These are phyloP conservation scores for Lecanicillium sp. DNA, from an alignment of 2,329 filamentous ascomycete genomes.

Conservation along the genomic window DNA sequence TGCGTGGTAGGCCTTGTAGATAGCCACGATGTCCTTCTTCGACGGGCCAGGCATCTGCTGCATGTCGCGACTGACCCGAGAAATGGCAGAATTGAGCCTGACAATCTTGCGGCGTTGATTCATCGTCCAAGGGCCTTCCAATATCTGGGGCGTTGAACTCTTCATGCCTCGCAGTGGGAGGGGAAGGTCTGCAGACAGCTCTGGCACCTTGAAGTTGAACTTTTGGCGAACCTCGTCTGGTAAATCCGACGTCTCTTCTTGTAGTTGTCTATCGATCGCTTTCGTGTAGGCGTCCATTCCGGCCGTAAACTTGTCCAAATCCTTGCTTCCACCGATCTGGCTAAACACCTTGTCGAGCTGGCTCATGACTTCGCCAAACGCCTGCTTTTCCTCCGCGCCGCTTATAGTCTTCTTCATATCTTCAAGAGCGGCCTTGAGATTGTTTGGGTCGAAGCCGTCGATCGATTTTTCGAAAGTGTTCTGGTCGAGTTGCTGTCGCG, in stretches of 20 bases:
- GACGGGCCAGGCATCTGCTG: constrained; percentile 23
- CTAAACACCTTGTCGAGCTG: constrained; percentile 27
- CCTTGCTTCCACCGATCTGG: constrained; percentile 26
- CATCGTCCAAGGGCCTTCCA: constrained; percentile 30
- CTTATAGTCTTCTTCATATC: constrained; percentile 34
- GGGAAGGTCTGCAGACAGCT: constrained; percentile 21
- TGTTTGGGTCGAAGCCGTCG: constrained; percentile 29
- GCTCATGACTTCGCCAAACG: constrained; percentile 30
- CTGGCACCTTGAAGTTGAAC: constrained; percentile 20
- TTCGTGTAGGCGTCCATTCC: constrained; percentile 30
- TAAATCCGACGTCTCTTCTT: constrained; percentile 25
- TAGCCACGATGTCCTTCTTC: constrained; percentile 31
- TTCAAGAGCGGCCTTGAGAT: constrained; percentile 30
- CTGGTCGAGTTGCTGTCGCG: constrained; percentile 33
- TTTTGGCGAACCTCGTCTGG: constrained; percentile 25
- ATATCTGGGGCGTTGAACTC: constrained; percentile 28
- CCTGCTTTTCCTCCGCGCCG: constrained; percentile 27
- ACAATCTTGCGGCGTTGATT: constrained; percentile 34
- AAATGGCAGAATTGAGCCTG: constrained; percentile 30
- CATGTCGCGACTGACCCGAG: constrained; percentile 24
- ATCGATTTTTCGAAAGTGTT: constrained; percentile 37
- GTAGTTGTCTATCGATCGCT: constrained; percentile 30
- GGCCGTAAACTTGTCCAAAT: constrained; percentile 30
- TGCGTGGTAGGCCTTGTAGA: constrained; percentile 46
- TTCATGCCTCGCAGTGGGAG: constrained; percentile 16